Evolutionary conservation across 2,329 filamentous ascomycete genomes (phyloP), one percentile per base, ranked within the genome.

Genomic region (Trichoderma aggressivum): DNA sequence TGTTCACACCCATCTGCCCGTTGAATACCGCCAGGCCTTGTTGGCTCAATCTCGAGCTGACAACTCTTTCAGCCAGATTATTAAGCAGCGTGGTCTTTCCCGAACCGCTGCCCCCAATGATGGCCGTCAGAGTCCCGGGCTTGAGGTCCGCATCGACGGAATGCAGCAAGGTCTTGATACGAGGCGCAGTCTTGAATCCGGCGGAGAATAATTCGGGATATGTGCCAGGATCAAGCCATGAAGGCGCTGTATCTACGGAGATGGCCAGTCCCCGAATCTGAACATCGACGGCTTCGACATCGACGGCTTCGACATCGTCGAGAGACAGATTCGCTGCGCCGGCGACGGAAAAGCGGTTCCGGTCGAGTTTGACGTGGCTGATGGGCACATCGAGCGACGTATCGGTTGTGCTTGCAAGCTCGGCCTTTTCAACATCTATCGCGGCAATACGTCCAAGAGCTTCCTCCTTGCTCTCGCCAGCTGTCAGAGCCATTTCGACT

Each of bases 61-160:
- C 83, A 78, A 93, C 88, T 39, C 92, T 86, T 74, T 91, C 88
- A 12, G 92, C 90, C 81, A 94, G 86, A 24, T 89, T 87, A 77
- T 93, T 94, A 39, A 94, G 82, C 71, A 92, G 80, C 0, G 89
- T 91, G 4, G 90, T 92, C 81, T 94, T 94, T 0, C 91, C 91
- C 2, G 89, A 91, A 24, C 92, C 91, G 76, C 89, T 91, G 4
- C 91, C 91, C 11, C 92, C 92, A 71, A 94, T 89, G 67, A 94
- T 93, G 10, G 92, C 92, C 0, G 91, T 93, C 53, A 94, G 80
- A 3, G 88, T 91, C 3, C 92, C 91, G 8, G 87, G 85, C 3
- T 84, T 84, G 77, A 94, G 86, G 28, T 88, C 85, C 2, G 90
- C 90, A 73, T 86, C 87, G 59, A 94, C 87, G 34, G 87, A 86